Evolutionary conservation across 2,329 filamentous ascomycete genomes (phyloP).

Genomic region (Gnomoniopsis sp.): DNA sequence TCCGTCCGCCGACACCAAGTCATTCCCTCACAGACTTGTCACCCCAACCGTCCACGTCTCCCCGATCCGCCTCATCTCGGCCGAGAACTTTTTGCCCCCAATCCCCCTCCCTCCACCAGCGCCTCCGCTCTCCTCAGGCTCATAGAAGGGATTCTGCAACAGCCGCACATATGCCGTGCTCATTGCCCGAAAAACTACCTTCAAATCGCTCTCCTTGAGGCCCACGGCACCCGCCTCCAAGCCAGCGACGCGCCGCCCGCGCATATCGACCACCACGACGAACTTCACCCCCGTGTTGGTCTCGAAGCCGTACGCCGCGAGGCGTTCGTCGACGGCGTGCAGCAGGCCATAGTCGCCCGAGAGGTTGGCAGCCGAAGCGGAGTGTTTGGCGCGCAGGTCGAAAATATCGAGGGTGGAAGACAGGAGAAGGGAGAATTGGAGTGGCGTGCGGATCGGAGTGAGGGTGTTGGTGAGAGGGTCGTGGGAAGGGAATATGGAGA

Average conservation of each 20-base stretch:
- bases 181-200: constrained; percentile 84
- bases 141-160: constrained; percentile 92
- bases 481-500: constrained; percentile 81
- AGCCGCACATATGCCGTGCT: constrained; percentile 89
- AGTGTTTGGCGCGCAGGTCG: constrained; percentile 71
- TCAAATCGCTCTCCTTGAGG: constrained; percentile 81
- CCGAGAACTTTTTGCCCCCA: constrained; percentile 73
- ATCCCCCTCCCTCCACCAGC: constrained; percentile 63
- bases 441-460: constrained; percentile 61
- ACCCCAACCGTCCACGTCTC: constrained; percentile 79
- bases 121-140: constrained; percentile 78
- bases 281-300: constrained; percentile 94
- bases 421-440: constrained; percentile 89
- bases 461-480: constrained; percentile 48
- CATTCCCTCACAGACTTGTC: constrained; percentile 46
- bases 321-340: constrained; percentile 87
- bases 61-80: constrained; percentile 82
- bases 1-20: background rate
- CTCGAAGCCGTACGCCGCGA: constrained; percentile 93
- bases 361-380: constrained; percentile 42
- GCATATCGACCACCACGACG: constrained; percentile 86
- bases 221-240: constrained; percentile 51
- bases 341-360: constrained; percentile 88
- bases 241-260: constrained; percentile 57
- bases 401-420: constrained; percentile 93